phyloP scores from a whole-genome alignment of 352 stramenopile species.

The Phytophthora aleatoria region DNA sequence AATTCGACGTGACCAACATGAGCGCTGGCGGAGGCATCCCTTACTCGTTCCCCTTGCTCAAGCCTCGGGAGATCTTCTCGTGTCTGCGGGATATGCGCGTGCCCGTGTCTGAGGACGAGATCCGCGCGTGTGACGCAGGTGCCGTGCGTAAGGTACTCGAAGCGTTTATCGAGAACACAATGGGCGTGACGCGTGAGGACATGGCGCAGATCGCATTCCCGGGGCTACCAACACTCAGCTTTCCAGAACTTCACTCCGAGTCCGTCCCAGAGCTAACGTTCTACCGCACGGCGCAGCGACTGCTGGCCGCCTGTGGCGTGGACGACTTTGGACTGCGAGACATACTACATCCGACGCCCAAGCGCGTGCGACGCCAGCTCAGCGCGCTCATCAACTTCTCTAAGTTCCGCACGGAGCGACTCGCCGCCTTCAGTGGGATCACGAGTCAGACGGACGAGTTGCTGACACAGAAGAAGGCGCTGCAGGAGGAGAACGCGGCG shows the following conservation, averaged over 20 bases:
- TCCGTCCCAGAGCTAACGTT: constrained; percentile 94
- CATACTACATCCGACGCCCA: constrained; percentile 85
- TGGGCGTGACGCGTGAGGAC: constrained; percentile 91
- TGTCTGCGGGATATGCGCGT: constrained; percentile 93
- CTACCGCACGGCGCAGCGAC: constrained; percentile 88
- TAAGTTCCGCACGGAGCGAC: constrained; percentile 95
- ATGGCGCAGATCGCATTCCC: constrained; percentile 91
- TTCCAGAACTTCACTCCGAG: constrained; percentile 94
- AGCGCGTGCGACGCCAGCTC: constrained; percentile 92
- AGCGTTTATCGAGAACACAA: constrained; percentile 89
- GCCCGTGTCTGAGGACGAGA: constrained; percentile 88
- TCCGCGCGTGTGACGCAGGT: constrained; percentile 68
- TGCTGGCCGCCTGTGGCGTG: constrained; percentile 93
- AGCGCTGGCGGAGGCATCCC: not conserved
- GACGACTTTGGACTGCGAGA: constrained; percentile 95
- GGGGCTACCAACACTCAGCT: constrained; percentile 77
- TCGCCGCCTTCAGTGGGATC: constrained; percentile 85
- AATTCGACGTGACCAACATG: constrained; percentile 3
- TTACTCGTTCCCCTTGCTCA: constrained; percentile 95
- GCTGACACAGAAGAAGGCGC: constrained; percentile 43
- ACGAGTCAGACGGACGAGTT: constrained; percentile 75
- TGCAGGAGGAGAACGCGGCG: constrained; percentile 65
- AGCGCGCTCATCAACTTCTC: constrained; percentile 98
- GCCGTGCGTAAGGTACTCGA: constrained; percentile 91
- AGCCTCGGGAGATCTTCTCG: constrained; percentile 92